These are phyloP conservation scores for Fusarium miscanthi DNA, from an alignment of 2,329 filamentous ascomycete species.

Conservation along the genomic window DNA sequence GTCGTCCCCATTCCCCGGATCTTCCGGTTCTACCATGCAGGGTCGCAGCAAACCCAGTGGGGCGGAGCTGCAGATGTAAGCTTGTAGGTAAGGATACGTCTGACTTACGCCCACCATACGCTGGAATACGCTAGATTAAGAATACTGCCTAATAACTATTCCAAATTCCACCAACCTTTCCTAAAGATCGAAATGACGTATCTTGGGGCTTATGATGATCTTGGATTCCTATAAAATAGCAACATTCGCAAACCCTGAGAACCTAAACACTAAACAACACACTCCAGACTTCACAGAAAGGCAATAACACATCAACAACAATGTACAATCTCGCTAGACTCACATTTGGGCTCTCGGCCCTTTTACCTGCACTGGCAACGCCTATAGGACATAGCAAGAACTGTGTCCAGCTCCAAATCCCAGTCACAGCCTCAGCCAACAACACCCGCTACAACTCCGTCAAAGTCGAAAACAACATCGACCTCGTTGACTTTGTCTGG, in stretches of 20 bases:
- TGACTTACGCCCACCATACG: neutral
- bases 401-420: neutral
- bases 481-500: neutral
- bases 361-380: rapidly evolving
- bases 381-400: rapidly evolving
- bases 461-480: neutral
- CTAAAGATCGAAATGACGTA: rapidly evolving
- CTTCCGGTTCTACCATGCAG: neutral
- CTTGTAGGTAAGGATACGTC: neutral
- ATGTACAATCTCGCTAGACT: rapidly evolving
- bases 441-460: neutral
- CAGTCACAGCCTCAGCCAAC: neutral
- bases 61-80: neutral
- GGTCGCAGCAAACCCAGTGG: neutral
- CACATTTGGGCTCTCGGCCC: rapidly evolving
- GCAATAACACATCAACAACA: rapidly evolving
- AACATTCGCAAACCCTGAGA: rapidly evolving
- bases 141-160: rapidly evolving
- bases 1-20: rapidly evolving
- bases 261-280: rapidly evolving
- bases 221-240: neutral
- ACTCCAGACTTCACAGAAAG: rapidly evolving
- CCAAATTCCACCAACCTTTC: rapidly evolving
- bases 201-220: rapidly evolving
- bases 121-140: neutral